Conservation (phyloP, 2,329 filamentous ascomycete species). For the Penicillium sp. region DNA sequence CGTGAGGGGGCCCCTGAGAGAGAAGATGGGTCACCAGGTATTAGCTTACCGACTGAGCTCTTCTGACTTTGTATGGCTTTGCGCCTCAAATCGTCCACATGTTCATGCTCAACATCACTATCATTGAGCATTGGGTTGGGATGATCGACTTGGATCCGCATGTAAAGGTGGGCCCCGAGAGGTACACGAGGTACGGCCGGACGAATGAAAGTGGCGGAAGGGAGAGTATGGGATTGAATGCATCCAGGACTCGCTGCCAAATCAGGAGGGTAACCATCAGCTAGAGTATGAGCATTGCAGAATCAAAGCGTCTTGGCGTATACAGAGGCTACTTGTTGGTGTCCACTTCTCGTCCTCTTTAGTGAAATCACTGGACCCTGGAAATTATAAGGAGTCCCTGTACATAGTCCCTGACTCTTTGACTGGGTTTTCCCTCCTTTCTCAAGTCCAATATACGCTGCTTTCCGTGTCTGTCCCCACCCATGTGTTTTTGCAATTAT, state of each 20-base stretch:
- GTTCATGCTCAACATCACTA: not conserved
- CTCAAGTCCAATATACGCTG: not conserved
- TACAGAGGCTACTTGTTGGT: not conserved
- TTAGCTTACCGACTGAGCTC: not conserved
- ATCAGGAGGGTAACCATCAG: not conserved
- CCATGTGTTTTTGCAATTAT: not conserved
- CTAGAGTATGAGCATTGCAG: not conserved
- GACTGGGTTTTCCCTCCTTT: not conserved
- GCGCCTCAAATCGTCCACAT: not conserved
- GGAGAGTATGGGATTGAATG: not conserved
- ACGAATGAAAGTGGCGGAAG: not conserved
- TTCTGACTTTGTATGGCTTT: not conserved
- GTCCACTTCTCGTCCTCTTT: too few species aligned
- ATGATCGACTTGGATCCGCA: slow-evolving; percentile 3
- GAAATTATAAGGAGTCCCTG: too few species aligned
- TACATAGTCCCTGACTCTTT: not conserved
- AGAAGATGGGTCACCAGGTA: not conserved
- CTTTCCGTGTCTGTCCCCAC: not conserved
- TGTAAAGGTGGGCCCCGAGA: not conserved
- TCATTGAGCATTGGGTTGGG: not conserved
- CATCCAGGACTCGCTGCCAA: not conserved
- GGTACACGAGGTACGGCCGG: not conserved
- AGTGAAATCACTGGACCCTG: not conserved
- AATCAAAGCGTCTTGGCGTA: not conserved
- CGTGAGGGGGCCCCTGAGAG: not conserved